A percentile compares a stretch with the other conserved stretches of the same genome.
These are phyloP conservation scores for Botrytis aclada DNA, from an alignment of 2,329 filamentous ascomycete genomes.

Conservation along the genomic window DNA sequence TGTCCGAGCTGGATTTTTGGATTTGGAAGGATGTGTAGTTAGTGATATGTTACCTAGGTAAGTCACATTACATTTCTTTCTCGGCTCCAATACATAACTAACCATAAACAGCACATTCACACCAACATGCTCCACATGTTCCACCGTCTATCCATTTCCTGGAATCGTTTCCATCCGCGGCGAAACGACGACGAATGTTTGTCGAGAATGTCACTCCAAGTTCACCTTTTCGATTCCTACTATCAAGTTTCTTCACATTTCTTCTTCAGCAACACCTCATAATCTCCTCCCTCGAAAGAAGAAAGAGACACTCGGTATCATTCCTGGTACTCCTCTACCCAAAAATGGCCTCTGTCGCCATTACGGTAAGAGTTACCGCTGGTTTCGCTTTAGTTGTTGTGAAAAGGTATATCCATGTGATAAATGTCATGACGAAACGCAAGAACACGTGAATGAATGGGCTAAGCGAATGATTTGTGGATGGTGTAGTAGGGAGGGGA, in stretches of 20 bases:
- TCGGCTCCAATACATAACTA: not conserved
- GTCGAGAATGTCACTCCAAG: conserved; percentile 73
- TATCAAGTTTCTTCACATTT: conserved; percentile 72
- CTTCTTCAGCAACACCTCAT: conserved; percentile 44
- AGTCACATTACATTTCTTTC: conserved; percentile 21
- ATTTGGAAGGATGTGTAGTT: conserved; percentile 70
- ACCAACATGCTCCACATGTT: conserved; percentile 75
- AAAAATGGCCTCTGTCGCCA: conserved; percentile 53
- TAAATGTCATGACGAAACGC: conserved; percentile 69
- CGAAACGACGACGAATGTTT: conserved; percentile 70
- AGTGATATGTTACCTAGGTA: conserved; percentile 72
- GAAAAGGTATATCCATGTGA: conserved; percentile 59
- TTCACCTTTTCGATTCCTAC: conserved; percentile 79
- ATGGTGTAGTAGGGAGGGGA: conserved; percentile 76
- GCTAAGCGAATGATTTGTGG: conserved; percentile 82
- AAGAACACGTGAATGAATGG: conserved; percentile 75
- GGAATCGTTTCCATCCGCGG: conserved; percentile 72
- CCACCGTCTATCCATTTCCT: conserved; percentile 57
- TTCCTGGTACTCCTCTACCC: conserved; percentile 55
- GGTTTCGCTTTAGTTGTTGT: conserved; percentile 66
- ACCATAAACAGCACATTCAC: conserved; percentile 60
- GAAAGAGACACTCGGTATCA: conserved; percentile 54
- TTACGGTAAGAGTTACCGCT: conserved; percentile 58
- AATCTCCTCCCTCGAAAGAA: conserved; percentile 44
- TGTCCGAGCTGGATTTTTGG: conserved; percentile 73